Base-by-base conservation (phyloP, 2,329 filamentous ascomycete species). In the Colletotrichum gloeosporioides region DNA sequence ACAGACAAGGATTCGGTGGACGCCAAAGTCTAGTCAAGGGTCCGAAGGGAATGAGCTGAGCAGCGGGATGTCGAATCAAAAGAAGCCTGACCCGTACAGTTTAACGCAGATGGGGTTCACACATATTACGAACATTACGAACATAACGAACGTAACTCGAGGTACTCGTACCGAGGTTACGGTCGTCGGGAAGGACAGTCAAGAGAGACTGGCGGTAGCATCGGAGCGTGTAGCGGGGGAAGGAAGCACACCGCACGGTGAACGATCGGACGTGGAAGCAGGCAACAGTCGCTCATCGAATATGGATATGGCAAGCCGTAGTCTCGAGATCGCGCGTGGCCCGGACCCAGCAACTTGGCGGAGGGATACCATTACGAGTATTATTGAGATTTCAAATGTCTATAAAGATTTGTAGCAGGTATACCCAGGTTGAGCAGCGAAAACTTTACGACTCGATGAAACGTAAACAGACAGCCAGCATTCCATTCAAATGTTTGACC, bases 1-100 rank as follows among this genome's bases (percentile, higher is more conserved):
- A 44, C 34, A 70, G 7, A 34, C 34, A 3, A 67, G 69, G 4
- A 65, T 65, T 34, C 63, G 32, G 4, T 71, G 69, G 13, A 65
- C 73, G 7, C 73, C 69, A 0, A 75, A 75, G 6, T 59, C 73
- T 10, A 73, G 69, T 2, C 73, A 61, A 15, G 34, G 57, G 15
- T 75, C 77, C 15, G 77, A 76, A 5, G 71, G 77, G 18, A 69
- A 77, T 63, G 77, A 79, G 44, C 13, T 80, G 3, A 61, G 67
- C 4, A 64, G 62, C 16, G 65, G 77, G 10, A 32, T 69, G 18
- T 39, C 69, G 12, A 75, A 64, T 16, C 61, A 69, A 9, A 68
- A 76, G n/a, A 78, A 79, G 16, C 65, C 79, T 12, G 79, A 80
- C 18, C 78, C 79, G 1, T 80, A 77, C 64, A 79, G 78, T 29